Conservation (phyloP, 441 rosid species). For the Croton laevigatus region DNA sequence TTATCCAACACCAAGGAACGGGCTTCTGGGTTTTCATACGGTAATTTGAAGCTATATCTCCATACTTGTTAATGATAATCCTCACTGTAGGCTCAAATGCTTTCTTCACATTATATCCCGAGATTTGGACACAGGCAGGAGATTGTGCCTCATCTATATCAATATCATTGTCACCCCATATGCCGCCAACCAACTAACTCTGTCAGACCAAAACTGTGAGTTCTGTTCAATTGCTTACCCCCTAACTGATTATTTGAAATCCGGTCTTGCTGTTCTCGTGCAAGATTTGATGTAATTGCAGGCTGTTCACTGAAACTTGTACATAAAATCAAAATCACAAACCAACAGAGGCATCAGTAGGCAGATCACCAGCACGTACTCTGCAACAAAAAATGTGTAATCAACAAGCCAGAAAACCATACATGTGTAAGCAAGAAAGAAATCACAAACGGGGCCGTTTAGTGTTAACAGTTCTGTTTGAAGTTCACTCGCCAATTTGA, state of each 20-base stretch:
- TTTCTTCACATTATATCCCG: constrained; percentile 14
- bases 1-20: constrained; percentile 9
- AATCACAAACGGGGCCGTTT: too few relatives aligned
- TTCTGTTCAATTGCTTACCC: neutral
- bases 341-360: neutral
- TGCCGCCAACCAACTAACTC: constrained; percentile 9
- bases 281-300: neutral
- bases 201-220: constrained; percentile 11
- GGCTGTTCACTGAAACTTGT: neutral
- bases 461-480: too few relatives aligned
- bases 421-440: constrained; percentile 9
- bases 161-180: neutral
- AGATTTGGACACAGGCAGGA: neutral
- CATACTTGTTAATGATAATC: constrained; percentile 4
- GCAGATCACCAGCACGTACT: neutral
- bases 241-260: neutral
- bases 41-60: constrained; percentile 14
- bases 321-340: neutral
- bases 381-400: neutral
- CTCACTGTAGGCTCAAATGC: neutral
- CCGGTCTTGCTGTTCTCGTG: neutral
- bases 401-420: neutral
- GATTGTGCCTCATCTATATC: constrained; percentile 2
- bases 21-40: neutral
- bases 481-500: too few relatives aligned